Percentiles rank a stretch among this genome's conserved stretches.
Conservation (phyloP, 2,329 filamentous ascomycete species). For the Colletotrichum theobromicola region DNA sequence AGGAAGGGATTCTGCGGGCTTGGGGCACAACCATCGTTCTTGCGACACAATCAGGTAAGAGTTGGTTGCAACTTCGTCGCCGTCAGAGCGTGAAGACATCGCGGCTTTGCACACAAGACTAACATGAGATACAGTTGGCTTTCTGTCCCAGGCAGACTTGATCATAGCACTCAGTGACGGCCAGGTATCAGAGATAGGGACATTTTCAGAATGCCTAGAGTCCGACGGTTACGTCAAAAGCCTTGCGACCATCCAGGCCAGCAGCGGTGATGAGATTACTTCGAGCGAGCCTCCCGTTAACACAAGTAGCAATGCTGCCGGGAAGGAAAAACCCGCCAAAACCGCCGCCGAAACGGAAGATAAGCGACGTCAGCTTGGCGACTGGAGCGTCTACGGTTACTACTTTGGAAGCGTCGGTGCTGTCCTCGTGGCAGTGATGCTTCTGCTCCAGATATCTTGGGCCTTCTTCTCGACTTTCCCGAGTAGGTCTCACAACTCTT, state of each 20-base stretch:
- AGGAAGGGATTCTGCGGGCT: conserved; percentile 29
- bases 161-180: conserved; percentile 37
- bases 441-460: conserved; percentile 22
- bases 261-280: no score
- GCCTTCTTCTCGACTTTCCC: conserved; percentile 27
- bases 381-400: conserved; percentile 32
- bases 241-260: conserved; percentile 21
- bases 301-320: neutral
- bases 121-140: neutral
- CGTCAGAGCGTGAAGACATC: neutral
- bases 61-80: neutral
- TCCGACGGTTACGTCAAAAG: conserved; percentile 36
- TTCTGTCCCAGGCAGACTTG: conserved; percentile 38
- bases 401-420: conserved; percentile 25
- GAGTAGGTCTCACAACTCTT: neutral
- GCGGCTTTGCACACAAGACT: neutral
- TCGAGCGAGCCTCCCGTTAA: neutral
- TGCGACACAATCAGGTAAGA: conserved; percentile 36
- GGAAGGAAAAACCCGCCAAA: neutral
- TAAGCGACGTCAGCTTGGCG: conserved; percentile 28
- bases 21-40: conserved; percentile 40
- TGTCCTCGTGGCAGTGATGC: conserved; percentile 16
- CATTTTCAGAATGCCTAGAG: conserved; percentile 34
- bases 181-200: conserved; percentile 37
- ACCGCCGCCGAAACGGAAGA: neutral